phyloP scores from a whole-genome alignment of 108 stramenopile species.

The Parmales sp. region DNA sequence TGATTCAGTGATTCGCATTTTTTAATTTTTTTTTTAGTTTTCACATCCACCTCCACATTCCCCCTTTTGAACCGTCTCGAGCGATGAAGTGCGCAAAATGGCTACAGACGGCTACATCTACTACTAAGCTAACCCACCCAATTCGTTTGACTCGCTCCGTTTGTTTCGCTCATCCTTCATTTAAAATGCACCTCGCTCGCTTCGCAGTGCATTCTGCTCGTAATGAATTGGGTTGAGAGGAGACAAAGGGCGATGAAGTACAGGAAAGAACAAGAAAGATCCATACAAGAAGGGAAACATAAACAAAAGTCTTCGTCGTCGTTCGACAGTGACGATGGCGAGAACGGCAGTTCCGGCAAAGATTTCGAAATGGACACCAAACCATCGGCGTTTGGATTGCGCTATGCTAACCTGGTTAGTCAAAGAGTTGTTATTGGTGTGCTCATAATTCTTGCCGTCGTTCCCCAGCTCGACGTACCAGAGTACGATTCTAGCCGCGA shows the following conservation, averaged over 20 bases:
- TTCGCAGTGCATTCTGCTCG: constrained; percentile 2
- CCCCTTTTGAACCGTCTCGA: no score
- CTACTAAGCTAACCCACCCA: no score
- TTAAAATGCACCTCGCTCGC: no score
- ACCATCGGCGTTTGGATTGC: neutral
- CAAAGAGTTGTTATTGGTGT: constrained; percentile 3
- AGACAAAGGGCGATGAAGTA: neutral
- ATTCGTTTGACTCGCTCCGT: no score
- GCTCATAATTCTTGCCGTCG: neutral
- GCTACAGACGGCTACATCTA: no score
- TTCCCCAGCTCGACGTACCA: constrained; percentile 10
- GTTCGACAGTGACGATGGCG: neutral
- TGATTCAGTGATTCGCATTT: no score
- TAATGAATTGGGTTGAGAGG: neutral
- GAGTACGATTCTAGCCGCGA: neutral
- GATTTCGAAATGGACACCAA: neutral
- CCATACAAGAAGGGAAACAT: neutral
- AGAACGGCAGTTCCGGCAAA: neutral
- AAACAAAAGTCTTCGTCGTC: no score
- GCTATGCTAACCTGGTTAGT: constrained; percentile 1
- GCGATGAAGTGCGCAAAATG: no score
- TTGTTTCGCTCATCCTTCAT: no score
- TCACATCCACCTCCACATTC: no score
- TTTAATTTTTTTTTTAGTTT: no score
- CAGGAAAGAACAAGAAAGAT: neutral